Evolutionary conservation across 495 filamentous ascomycete species (phyloP).

Genomic region (Apiosordaria backusii): DNA sequence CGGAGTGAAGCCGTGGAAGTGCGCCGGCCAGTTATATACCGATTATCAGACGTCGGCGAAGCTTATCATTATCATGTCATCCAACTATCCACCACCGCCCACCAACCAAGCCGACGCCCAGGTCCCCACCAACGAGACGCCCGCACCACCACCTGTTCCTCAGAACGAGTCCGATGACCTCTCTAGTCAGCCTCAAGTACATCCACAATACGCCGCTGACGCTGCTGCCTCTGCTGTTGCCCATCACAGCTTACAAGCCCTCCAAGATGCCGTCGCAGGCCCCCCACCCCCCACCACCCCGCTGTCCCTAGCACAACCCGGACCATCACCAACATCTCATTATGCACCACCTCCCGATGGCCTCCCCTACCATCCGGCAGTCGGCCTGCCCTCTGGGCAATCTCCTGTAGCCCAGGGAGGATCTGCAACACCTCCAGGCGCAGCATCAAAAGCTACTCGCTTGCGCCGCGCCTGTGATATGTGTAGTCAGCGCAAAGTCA

Average conservation of each 20-base stretch:
- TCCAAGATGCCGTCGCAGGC: constrained; percentile 41
- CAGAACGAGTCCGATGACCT: neutral
- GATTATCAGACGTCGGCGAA: neutral
- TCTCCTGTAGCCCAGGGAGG: constrained; percentile 12
- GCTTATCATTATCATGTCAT: constrained; percentile 11
- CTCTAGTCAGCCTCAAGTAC: neutral
- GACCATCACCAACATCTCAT: neutral
- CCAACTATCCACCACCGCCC: constrained; percentile 25
- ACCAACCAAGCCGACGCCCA: constrained; percentile 6
- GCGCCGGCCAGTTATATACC: constrained; percentile 14
- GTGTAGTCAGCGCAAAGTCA: constrained; percentile 82
- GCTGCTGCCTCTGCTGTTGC: constrained; percentile 27
- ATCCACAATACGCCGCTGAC: constrained; percentile 17
- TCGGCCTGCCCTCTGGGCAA: neutral
- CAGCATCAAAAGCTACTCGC: constrained; percentile 41
- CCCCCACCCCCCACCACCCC: constrained; percentile 16
- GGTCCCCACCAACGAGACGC: constrained; percentile 2
- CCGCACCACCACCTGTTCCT: constrained; percentile 3
- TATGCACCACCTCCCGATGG: constrained; percentile 6
- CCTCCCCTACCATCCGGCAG: constrained; percentile 5
- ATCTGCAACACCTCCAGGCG: constrained; percentile 19
- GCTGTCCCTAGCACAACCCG: constrained; percentile 18
- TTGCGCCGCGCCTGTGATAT: constrained; percentile 79
- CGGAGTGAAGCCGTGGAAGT: constrained; percentile 22
- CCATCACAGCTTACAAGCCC: constrained; percentile 44